phyloP scores from a whole-genome alignment of 371 early-diverging fungal species.

The Rhizomucor pusillus region DNA sequence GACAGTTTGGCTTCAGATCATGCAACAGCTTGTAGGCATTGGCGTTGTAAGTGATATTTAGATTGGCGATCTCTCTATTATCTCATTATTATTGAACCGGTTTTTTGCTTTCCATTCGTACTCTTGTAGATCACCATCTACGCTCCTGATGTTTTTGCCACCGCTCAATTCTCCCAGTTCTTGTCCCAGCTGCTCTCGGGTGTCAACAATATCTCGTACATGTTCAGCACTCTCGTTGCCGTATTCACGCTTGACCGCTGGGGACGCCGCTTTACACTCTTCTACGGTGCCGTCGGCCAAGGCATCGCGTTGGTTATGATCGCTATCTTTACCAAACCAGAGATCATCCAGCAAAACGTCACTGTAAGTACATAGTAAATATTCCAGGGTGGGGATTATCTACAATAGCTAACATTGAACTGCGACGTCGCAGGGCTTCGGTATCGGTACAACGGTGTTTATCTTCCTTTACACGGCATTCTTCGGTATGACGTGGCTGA shows the following conservation, averaged over 20 bases:
- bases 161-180: slow-evolving; percentile 23
- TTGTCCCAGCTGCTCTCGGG: slow-evolving; percentile 38
- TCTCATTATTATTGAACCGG: not conserved
- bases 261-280: slow-evolving; percentile 34
- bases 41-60: too few species aligned
- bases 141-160: slow-evolving; percentile 30
- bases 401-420: not conserved
- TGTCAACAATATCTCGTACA: slow-evolving; percentile 35
- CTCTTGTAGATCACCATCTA: slow-evolving; percentile 29
- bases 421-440: slow-evolving; percentile 13
- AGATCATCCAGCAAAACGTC: slow-evolving; percentile 23
- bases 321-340: slow-evolving; percentile 31
- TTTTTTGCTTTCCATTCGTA: too few species aligned
- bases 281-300: slow-evolving; percentile 40
- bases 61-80: not conserved
- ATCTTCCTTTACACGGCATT: slow-evolving; percentile 34
- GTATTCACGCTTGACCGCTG: slow-evolving; percentile 36
- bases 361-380: not conserved
- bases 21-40: slow-evolving; percentile 20
- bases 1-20: slow-evolving; percentile 39
- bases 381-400: not conserved
- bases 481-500: slow-evolving; percentile 45
- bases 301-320: slow-evolving; percentile 30
- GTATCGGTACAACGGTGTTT: slow-evolving; percentile 37
- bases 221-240: slow-evolving; percentile 35